phyloP scores from a whole-genome alignment of 176 grass and related monocot genomes.

The Avena eriantha region DNA sequence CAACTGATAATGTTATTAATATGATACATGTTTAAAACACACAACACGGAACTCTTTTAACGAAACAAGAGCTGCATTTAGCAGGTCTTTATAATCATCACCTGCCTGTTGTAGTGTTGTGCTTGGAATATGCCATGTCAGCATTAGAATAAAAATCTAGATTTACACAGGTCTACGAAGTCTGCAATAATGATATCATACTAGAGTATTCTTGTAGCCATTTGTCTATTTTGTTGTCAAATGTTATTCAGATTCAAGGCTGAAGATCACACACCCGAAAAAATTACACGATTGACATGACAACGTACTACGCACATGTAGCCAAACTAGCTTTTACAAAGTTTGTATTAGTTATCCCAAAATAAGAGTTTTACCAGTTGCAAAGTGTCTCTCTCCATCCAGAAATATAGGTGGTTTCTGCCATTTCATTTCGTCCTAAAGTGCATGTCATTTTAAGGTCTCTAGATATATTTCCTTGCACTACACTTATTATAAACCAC shows the following conservation, averaged over 20 bases:
- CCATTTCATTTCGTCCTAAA: not conserved
- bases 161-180: not conserved
- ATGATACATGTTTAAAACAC: not conserved
- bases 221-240: not conserved
- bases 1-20: not conserved
- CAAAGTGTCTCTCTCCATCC: not conserved
- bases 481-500: not conserved
- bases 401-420: not conserved
- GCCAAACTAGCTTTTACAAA: not conserved
- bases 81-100: not conserved
- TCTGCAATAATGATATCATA: not conserved
- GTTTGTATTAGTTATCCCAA: not conserved
- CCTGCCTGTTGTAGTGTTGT: not conserved
- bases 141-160: not conserved
- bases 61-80: not conserved
- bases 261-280: not conserved
- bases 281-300: not conserved
- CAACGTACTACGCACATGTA: not conserved
- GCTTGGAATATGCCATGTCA: not conserved
- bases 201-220: slow-evolving; percentile 4
- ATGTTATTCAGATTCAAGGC: not conserved
- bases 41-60: not conserved
- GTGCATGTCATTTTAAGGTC: not conserved
- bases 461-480: not conserved
- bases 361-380: not conserved